phyloP scores from a whole-genome alignment of 2,329 filamentous ascomycete genomes.

The Fusarium oligoseptatum region DNA sequence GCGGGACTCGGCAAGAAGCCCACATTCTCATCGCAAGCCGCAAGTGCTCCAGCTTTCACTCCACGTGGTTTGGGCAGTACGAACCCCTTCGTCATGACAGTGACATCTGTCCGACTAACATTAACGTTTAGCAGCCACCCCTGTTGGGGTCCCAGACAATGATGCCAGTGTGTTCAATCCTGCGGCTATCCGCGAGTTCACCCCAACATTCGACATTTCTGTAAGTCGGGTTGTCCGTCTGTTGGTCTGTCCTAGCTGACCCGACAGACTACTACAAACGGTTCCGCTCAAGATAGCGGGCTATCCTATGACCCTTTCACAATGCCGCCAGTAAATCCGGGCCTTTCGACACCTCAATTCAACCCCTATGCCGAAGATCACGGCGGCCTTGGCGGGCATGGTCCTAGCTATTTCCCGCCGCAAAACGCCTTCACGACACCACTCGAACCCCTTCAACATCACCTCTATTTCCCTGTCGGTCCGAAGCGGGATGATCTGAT shows the following conservation, averaged over 20 bases:
- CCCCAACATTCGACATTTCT: slow-evolving; percentile 68
- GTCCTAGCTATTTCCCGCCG: slow-evolving; percentile 76
- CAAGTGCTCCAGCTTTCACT: slow-evolving; percentile 89
- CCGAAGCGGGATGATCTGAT: slow-evolving; percentile 85
- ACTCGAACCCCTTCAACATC: slow-evolving; percentile 83
- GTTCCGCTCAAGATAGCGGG: slow-evolving; percentile 60
- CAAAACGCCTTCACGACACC: slow-evolving; percentile 65
- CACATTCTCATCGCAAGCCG: slow-evolving; percentile 88
- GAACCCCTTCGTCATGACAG: slow-evolving; percentile 9
- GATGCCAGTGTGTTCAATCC: slow-evolving; percentile 67
- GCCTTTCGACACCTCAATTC: slow-evolving; percentile 65
- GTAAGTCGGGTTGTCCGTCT: slow-evolving; percentile 52
- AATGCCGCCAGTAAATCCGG: slow-evolving; percentile 68
- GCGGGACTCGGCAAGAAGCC: slow-evolving; percentile 73
- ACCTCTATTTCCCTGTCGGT: slow-evolving; percentile 90
- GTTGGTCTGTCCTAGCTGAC: slow-evolving; percentile 4
- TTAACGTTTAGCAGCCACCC: slow-evolving; percentile 49
- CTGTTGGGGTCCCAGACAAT: slow-evolving; percentile 57
- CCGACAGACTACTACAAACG: slow-evolving; percentile 59
- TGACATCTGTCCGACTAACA: slow-evolving; percentile 23
- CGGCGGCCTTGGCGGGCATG: slow-evolving; percentile 66
- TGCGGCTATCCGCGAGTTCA: slow-evolving; percentile 70
- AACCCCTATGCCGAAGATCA: slow-evolving; percentile 86
- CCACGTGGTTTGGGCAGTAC: slow-evolving; percentile 70
- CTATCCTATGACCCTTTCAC: slow-evolving; percentile 73